Percentiles rank a stretch among this genome's conserved stretches.
phyloP scores from a whole-genome alignment of 2,329 filamentous ascomycete species.

The Fusarium sp. region DNA sequence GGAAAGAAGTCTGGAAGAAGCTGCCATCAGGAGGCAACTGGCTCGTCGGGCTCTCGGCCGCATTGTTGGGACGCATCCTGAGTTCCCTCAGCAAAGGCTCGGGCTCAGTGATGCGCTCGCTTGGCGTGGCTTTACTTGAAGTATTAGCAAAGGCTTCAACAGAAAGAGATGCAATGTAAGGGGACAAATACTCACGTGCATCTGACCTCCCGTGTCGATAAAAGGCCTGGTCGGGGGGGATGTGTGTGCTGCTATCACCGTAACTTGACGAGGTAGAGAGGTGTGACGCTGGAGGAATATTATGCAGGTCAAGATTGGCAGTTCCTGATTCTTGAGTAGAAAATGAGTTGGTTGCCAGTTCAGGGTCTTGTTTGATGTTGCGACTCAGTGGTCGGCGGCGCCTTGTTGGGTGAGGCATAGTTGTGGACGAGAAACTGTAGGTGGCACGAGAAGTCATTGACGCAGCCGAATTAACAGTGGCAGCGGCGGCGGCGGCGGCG shows the following conservation, averaged over 20 bases:
- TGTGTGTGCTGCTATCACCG: conserved; percentile 25
- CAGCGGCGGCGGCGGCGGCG: not conserved
- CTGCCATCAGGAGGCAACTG: conserved; percentile 46
- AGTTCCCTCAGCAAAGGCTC: conserved; percentile 52
- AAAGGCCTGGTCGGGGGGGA: conserved; percentile 37
- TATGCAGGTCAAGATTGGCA: conserved; percentile 8
- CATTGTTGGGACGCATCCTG: conserved; percentile 43
- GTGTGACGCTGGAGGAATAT: conserved; percentile 22
- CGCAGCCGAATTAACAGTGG: not conserved
- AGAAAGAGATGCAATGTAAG: too few relatives aligned
- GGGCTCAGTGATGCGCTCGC: conserved; percentile 48
- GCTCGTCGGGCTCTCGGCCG: conserved; percentile 39
- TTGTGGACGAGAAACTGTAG: conserved; percentile 19
- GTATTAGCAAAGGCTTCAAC: conserved; percentile 16
- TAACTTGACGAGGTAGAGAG: conserved; percentile 22
- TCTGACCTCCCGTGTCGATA: conserved; percentile 48
- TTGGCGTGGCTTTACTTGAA: conserved; percentile 48
- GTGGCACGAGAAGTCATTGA: conserved; percentile 31
- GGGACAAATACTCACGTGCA: conserved; percentile 48
- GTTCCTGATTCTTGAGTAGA: conserved; percentile 28
- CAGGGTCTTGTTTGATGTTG: conserved; percentile 43
- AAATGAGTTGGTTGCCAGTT: conserved; percentile 22
- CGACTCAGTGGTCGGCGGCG: conserved; percentile 34
- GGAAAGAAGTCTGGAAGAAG: conserved; percentile 56
- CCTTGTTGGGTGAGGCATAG: conserved; percentile 37